These are phyloP conservation scores for Monosporascus ibericus DNA, from an alignment of 2,329 filamentous ascomycete genomes.

Conservation along the genomic window DNA sequence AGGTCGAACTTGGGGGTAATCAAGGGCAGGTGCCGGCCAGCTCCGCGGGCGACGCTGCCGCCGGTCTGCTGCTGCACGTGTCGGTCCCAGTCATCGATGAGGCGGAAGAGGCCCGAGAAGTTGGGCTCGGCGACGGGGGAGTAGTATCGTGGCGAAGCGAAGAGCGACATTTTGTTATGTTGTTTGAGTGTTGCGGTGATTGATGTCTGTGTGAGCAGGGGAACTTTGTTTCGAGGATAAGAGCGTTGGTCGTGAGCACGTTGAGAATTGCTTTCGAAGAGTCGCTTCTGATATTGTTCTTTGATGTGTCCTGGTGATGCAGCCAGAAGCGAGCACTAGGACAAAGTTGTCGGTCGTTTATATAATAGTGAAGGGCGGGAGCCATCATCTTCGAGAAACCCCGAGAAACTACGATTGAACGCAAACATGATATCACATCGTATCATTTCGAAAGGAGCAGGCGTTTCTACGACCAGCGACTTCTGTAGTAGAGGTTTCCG, in stretches of 20 bases:
- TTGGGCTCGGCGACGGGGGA: conserved; percentile 35
- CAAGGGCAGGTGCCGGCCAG: conserved; percentile 32
- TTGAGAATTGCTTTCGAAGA: conserved; percentile 9
- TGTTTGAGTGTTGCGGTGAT: conserved; percentile 7
- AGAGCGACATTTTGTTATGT: conserved; percentile 50
- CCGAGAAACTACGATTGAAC: conserved; percentile 8
- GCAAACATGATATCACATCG: conserved; percentile 8
- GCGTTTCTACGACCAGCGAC: conserved; percentile 10
- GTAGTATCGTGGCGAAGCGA: conserved; percentile 45
- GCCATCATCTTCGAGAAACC: conserved; percentile 19
- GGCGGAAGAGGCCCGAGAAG: conserved; percentile 56
- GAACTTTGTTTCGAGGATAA: conserved; percentile 15
- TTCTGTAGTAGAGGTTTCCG: conserved; percentile 3
- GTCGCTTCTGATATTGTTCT: conserved; percentile 10
- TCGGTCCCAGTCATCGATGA: conserved; percentile 58
- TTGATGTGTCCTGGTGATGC: conserved; percentile 22
- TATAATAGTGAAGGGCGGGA: conserved; percentile 20
- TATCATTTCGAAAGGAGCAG: conserved; percentile 21
- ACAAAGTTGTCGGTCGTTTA: conserved; percentile 16
- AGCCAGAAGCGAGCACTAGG: conserved; percentile 1
- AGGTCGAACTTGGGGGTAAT: conserved; percentile 78
- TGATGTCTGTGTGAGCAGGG: conserved; percentile 13
- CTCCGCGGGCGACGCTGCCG: conserved; percentile 2
- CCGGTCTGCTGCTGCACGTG: conserved; percentile 35
- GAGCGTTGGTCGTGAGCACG: conserved; percentile 11